Conservation (phyloP, 2,329 filamentous ascomycete genomes). For the Penicillium occitanis region DNA sequence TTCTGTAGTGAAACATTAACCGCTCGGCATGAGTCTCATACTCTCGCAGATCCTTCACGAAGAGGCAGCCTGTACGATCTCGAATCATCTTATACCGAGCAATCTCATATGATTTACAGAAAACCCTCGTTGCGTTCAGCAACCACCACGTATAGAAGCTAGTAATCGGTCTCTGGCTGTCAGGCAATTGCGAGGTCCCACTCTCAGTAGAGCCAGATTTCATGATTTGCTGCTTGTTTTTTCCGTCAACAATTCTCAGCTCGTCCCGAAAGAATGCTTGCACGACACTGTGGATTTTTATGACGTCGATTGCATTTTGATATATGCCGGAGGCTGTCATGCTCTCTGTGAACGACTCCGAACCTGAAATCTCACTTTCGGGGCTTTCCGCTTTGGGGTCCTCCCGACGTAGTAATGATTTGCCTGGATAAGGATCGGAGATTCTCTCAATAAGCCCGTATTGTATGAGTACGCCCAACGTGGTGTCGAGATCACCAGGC, state of each 20-base stretch:
- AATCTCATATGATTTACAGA: conserved; percentile 44
- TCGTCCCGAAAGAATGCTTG: conserved; percentile 51
- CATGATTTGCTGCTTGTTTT: conserved; percentile 25
- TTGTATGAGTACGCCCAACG: conserved; percentile 46
- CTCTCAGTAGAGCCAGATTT: background rate
- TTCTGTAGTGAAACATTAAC: conserved; percentile 42
- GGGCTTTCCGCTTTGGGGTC: conserved; percentile 11
- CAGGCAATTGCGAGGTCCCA: background rate
- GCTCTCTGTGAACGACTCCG: conserved; percentile 37
- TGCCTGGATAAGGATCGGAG: conserved; percentile 33
- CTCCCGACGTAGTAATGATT: conserved; percentile 2
- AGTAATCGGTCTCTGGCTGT: conserved; percentile 22
- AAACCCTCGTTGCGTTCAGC: conserved; percentile 41
- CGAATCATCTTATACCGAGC: conserved; percentile 42
- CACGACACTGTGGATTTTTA: conserved; percentile 51
- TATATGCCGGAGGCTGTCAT: conserved; percentile 36
- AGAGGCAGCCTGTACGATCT: conserved; percentile 28
- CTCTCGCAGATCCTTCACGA: conserved; percentile 49
- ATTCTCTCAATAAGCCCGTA: conserved; percentile 48
- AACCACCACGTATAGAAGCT: conserved; percentile 47
- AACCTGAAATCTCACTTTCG: conserved; percentile 17
- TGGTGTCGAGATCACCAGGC: conserved; percentile 46
- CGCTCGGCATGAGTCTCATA: conserved; percentile 48
- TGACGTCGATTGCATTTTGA: conserved; percentile 42
- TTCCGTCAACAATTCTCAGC: conserved; percentile 40